These are phyloP conservation scores for Talaromyces sp. DNA, from an alignment of 2,329 filamentous ascomycete species.

Conservation along the genomic window DNA sequence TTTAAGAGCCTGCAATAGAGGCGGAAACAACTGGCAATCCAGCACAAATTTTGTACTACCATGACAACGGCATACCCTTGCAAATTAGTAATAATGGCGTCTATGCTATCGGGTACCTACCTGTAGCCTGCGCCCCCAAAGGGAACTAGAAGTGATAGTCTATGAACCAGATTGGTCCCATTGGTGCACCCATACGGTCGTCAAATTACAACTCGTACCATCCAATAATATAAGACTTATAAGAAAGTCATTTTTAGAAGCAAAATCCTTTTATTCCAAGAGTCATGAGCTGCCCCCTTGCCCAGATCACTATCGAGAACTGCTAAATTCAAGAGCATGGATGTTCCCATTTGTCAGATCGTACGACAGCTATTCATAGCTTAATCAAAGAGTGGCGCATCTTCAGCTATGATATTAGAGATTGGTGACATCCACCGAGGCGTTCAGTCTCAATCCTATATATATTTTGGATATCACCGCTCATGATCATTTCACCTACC, in stretches of 20 bases:
- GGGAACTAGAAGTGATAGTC: too few relatives aligned
- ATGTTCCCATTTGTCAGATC: not conserved
- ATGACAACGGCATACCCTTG: too few relatives aligned
- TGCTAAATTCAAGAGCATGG: not conserved
- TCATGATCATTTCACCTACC: not conserved
- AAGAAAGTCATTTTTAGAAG: not conserved
- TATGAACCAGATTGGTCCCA: not conserved
- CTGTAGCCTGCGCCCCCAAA: not conserved
- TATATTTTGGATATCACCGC: not conserved
- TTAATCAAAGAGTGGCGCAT: not conserved
- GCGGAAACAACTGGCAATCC: too few relatives aligned
- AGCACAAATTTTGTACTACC: too few relatives aligned
- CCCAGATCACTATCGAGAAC: not conserved
- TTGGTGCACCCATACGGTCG: not conserved
- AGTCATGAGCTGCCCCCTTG: not conserved
- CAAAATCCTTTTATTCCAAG: too few relatives aligned
- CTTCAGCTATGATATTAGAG: not conserved
- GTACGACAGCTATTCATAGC: not conserved
- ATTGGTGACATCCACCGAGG: not conserved
- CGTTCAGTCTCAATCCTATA: not conserved
- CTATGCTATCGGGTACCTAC: not conserved
- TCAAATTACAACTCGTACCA: not conserved
- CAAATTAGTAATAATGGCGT: not conserved
- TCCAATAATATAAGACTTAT: not conserved
- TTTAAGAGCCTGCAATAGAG: too few relatives aligned